phyloP scores from a whole-genome alignment of 805 yeast genomes.

The Novakomyces olei region DNA sequence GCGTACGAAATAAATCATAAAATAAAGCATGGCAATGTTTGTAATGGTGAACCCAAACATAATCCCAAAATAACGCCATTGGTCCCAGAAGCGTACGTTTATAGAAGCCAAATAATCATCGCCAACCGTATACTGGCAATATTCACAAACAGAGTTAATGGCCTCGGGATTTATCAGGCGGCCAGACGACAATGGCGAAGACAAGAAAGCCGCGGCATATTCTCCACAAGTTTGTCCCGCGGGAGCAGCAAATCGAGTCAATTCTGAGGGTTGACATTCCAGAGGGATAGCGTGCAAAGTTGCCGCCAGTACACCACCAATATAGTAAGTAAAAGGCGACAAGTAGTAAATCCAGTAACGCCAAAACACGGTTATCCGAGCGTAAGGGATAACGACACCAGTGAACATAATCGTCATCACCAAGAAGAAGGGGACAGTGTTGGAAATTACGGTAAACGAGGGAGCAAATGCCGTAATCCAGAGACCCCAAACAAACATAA shows the following conservation, averaged over 20 bases:
- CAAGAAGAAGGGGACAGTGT: conserved; percentile 31
- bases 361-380: conserved; percentile 49
- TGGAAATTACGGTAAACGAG: conserved; percentile 27
- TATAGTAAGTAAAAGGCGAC: conserved; percentile 46
- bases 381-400: conserved; percentile 46
- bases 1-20: not conserved
- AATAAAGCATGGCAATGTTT: conserved; percentile 13
- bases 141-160: conserved; percentile 34
- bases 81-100: conserved; percentile 13
- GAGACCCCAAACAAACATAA: conserved; percentile 24
- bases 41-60: conserved; percentile 26
- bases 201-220: conserved; percentile 32
- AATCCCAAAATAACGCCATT: conserved; percentile 39
- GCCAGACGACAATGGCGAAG: conserved; percentile 21
- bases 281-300: conserved; percentile 31
- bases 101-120: conserved; percentile 31
- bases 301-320: conserved; percentile 30
- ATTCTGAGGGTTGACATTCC: conserved; percentile 28
- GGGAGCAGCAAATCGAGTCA: conserved; percentile 31
- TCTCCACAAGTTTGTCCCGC: conserved; percentile 40
- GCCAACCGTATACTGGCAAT: conserved; percentile 36
- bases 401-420: conserved; percentile 48
- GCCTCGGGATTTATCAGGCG: conserved; percentile 18
- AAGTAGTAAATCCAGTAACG: conserved; percentile 45
- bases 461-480: conserved; percentile 17